Percentiles rank a stretch among this genome's conserved stretches.
These are phyloP conservation scores for Castanopsis chinensis DNA, from an alignment of 306 rosid genomes.

Conservation along the genomic window DNA sequence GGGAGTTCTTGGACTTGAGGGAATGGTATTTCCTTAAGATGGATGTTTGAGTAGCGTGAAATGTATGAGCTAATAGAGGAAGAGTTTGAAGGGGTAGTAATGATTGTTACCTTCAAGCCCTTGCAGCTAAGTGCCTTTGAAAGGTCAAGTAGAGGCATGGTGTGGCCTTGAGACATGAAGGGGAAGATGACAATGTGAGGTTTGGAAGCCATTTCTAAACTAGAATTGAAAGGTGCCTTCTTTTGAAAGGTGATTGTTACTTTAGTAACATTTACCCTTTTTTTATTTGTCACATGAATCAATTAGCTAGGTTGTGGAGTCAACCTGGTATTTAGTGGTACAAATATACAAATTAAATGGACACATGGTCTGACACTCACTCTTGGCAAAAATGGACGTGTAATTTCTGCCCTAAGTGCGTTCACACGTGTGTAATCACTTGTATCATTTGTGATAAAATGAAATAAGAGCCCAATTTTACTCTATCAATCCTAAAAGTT, in stretches of 20 bases:
- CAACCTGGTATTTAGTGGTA: too few relatives aligned
- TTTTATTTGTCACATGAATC: too few relatives aligned
- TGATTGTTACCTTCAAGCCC: slow-evolving; percentile 20
- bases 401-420: too few relatives aligned
- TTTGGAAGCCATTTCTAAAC: background rate
- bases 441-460: too few relatives aligned
- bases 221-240: background rate
- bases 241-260: background rate
- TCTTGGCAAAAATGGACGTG: too few relatives aligned
- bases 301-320: too few relatives aligned
- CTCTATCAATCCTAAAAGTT: too few relatives aligned
- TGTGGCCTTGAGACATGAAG: slow-evolving; percentile 45
- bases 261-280: too few relatives aligned
- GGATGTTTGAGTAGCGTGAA: background rate
- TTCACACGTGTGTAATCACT: too few relatives aligned
- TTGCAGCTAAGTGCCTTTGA: slow-evolving; percentile 27
- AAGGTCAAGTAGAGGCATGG: slow-evolving; percentile 33
- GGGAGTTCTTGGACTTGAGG: background rate
- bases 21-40: background rate
- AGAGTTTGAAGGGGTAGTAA: slow-evolving; percentile 29
- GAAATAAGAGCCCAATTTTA: too few relatives aligned
- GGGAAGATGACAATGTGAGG: slow-evolving; percentile 33
- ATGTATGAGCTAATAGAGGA: background rate
- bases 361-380: too few relatives aligned
- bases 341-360: too few relatives aligned